Evolutionary conservation across 805 yeast genomes (phyloP).

Genomic region (Candida ovalis): DNA sequence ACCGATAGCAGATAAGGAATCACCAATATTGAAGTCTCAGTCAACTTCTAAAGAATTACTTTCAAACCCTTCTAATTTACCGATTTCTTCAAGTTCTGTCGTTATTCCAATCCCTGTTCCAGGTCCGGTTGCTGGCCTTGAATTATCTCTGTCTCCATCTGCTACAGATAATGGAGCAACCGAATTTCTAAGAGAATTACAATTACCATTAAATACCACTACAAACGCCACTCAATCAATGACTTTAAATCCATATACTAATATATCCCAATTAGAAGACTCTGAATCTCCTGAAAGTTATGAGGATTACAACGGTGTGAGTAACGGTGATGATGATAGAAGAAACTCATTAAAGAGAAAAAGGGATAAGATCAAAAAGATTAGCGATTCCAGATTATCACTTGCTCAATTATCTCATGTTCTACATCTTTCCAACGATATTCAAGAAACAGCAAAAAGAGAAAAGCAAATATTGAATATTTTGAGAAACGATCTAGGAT

Average conservation of each 20-base stretch:
- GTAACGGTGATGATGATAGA: neutral
- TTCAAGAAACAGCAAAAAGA: conserved; percentile 52
- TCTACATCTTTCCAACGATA: conserved; percentile 42
- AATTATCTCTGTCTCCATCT: neutral
- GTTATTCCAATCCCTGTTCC: neutral
- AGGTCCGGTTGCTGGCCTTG: neutral
- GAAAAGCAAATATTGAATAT: conserved; percentile 51
- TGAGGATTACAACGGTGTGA: neutral
- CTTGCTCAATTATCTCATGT: conserved; percentile 52
- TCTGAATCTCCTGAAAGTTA: neutral
- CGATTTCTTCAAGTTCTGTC: neutral
- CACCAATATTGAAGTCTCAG: conserved; percentile 21
- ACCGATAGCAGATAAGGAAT: conserved; percentile 11
- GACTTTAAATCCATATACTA: neutral
- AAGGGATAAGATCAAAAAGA: conserved; percentile 15
- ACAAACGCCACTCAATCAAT: neutral
- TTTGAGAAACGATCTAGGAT: conserved; percentile 56
- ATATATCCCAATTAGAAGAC: neutral
- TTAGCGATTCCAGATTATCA: conserved; percentile 52
- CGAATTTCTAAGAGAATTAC: neutral
- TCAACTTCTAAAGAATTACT: conserved; percentile 7
- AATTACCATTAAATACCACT: neutral
- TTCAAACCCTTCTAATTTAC: neutral
- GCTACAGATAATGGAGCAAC: neutral
- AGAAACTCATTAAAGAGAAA: neutral